Percentiles rank a stretch among this genome's conserved stretches.
Conservation (phyloP, 495 filamentous ascomycete species). For the Podospora pseudoanserina region DNA sequence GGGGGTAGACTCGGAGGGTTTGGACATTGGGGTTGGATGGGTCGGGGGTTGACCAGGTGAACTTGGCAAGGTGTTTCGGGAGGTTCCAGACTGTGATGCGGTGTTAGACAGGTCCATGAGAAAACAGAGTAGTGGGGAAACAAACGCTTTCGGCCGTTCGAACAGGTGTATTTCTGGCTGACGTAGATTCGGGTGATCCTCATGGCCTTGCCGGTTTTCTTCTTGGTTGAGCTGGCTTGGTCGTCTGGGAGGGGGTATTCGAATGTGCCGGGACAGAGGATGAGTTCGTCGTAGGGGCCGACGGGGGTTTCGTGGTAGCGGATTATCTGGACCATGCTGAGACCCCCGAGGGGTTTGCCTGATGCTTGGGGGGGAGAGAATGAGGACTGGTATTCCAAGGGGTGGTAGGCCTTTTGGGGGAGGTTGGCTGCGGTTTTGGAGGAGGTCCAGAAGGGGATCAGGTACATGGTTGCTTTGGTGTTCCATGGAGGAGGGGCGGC, state of each 20-base stretch:
- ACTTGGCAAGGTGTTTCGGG: conserved; percentile 52
- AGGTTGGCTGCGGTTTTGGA: conserved; percentile 23
- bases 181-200: conserved; percentile 51
- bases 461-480: conserved; percentile 37
- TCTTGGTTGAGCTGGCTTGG: conserved; percentile 24
- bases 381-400: conserved; percentile 37
- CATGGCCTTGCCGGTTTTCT: conserved; percentile 18
- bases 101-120: background rate
- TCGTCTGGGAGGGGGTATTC: conserved; percentile 31
- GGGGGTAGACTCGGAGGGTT: conserved; percentile 43
- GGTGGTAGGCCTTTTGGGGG: conserved; percentile 35
- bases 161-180: conserved; percentile 44
- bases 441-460: conserved; percentile 37
- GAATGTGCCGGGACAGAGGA: conserved; percentile 45
- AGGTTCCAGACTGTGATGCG: conserved; percentile 46
- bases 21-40: conserved; percentile 30
- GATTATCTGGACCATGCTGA: conserved; percentile 46
- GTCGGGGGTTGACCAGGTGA: conserved; percentile 39
- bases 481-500: conserved; percentile 39
- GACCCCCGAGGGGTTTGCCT: conserved; percentile 40
- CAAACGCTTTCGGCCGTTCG: conserved; percentile 43
- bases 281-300: conserved; percentile 51
- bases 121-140: background rate
- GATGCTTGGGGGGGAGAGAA: conserved; percentile 27
- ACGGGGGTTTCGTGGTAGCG: conserved; percentile 49